Evolutionary conservation across 2,329 filamentous ascomycete genomes (phyloP), one percentile per base, ranked within the genome.

Genomic region (Scedosporium aurantiacum): DNA sequence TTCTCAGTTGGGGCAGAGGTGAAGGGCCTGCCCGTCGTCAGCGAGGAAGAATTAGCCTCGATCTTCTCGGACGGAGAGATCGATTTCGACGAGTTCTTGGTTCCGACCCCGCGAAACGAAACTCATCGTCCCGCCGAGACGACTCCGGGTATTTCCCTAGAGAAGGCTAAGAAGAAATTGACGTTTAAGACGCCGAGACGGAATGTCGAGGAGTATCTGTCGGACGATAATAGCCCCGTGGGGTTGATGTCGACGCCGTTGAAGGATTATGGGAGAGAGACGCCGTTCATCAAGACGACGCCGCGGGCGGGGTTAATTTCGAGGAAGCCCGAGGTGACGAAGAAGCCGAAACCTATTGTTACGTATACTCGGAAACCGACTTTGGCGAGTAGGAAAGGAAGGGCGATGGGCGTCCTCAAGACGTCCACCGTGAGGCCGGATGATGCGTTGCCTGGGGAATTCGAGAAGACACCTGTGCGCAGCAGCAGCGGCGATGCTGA

Each of bases 231-330:
- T 18, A 52, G 41, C 16, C 47, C 27, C 6, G 18, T 23, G 23
- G 43, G 23, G 16, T 16, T 60, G 5, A 60, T 55, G 58, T 60
- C 58, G 4, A 60, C 58, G 28, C 58, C 58, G 23, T 32, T 55
- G 27, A 32, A 27, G 7, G 32, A 54, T 32, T 60, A 60, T 12
- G 58, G 47, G 12, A 41, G 27, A 18, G 18, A 18, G 16, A 18
- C 43, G 7, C 28, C 56, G 28, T 23, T n/a, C 16, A 40, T 60
- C 7, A 60, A 12, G 32, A 18, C 28, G 7, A 50, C 8, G 6
- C 47, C 58, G 4, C 16, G 32, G 43, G 45, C 58, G 7, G 23
- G 47, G 12, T 28, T 60, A 4, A 32, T 60, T 25, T 60, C 47
- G 18, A 16, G 16, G 54, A n/a, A 37, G 27, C 54, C 12, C 6